Conservation (phyloP, 306 rosid species). For the Cicer pinnatifidum region DNA sequence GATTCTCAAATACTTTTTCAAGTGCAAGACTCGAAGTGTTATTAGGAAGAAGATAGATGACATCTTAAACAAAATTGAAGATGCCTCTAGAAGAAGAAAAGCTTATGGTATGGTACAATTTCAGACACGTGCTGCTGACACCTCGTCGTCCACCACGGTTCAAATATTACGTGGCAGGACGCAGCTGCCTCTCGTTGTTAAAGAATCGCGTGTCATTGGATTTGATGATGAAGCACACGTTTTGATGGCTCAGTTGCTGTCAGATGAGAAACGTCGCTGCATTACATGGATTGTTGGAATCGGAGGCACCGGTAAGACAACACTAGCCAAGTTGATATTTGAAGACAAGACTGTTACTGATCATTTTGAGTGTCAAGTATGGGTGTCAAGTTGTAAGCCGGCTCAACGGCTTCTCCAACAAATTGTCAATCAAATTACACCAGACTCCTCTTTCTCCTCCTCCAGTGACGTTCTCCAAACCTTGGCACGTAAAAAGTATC, state of each 20-base stretch:
- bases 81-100: background rate
- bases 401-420: background rate
- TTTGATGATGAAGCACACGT: conserved; percentile 38
- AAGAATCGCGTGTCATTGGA: conserved; percentile 30
- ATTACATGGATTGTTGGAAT: conserved; percentile 44
- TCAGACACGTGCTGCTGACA: background rate
- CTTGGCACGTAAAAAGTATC: background rate
- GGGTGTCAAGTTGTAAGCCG: conserved; percentile 10
- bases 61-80: conserved; percentile 15
- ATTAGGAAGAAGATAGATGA: background rate
- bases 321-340: conserved; percentile 41
- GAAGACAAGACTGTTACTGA: background rate
- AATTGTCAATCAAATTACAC: background rate
- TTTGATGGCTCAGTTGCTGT: conserved; percentile 26
- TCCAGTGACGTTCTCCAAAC: background rate
- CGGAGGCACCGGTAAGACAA: conserved; percentile 51
- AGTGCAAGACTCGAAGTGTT: background rate
- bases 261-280: background rate
- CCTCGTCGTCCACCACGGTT: background rate
- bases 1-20: background rate
- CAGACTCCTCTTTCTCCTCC: no score
- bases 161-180: conserved; percentile 4
- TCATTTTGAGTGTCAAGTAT: conserved; percentile 12
- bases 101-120: background rate
- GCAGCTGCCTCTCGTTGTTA: background rate